Percentiles rank a stretch among this genome's conserved stretches.
Conservation (phyloP, 768 basidiomycete species). For the Xerocomus brunneocitrinus region DNA sequence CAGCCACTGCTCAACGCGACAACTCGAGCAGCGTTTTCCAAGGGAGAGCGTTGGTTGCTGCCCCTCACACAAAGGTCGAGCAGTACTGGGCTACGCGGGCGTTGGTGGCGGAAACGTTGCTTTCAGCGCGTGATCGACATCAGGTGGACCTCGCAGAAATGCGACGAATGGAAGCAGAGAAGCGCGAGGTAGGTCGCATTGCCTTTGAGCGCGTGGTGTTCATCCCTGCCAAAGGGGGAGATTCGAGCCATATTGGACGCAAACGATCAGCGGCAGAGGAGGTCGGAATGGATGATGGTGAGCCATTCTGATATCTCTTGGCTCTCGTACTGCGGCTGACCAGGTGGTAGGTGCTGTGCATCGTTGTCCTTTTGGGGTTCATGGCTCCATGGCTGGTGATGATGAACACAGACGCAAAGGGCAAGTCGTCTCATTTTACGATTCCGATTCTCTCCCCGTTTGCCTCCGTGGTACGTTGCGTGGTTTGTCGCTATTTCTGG, state of each 20-base stretch:
- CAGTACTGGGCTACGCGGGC: slow-evolving; percentile 71
- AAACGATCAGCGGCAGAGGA: slow-evolving; percentile 45
- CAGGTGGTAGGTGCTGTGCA: slow-evolving; percentile 14
- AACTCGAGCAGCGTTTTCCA: not conserved
- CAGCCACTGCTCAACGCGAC: not conserved
- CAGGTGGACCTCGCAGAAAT: slow-evolving; percentile 45
- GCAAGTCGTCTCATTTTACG: slow-evolving; percentile 57
- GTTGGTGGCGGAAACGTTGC: slow-evolving; percentile 57
- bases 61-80: slow-evolving; percentile 35
- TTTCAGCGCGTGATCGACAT: slow-evolving; percentile 46
- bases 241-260: slow-evolving; percentile 34
- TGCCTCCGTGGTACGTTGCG: slow-evolving; percentile 56
- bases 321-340: slow-evolving; percentile 12
- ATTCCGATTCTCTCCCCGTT: slow-evolving; percentile 78
- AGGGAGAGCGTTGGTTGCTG: slow-evolving; percentile 11
- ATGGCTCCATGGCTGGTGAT: slow-evolving; percentile 16
- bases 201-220: not conserved
- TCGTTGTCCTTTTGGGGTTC: slow-evolving; percentile 22
- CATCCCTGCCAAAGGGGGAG: slow-evolving; percentile 39
- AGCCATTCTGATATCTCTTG: slow-evolving; percentile 2
- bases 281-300: slow-evolving; percentile 52
- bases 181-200: slow-evolving; percentile 40
- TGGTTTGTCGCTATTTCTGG: not conserved
- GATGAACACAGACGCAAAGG: slow-evolving; percentile 10
- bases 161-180: slow-evolving; percentile 39